Percentiles rank a stretch among this genome's conserved stretches.
phyloP scores from a whole-genome alignment of 768 basidiomycete species.

The Mycena sanguinolenta region DNA sequence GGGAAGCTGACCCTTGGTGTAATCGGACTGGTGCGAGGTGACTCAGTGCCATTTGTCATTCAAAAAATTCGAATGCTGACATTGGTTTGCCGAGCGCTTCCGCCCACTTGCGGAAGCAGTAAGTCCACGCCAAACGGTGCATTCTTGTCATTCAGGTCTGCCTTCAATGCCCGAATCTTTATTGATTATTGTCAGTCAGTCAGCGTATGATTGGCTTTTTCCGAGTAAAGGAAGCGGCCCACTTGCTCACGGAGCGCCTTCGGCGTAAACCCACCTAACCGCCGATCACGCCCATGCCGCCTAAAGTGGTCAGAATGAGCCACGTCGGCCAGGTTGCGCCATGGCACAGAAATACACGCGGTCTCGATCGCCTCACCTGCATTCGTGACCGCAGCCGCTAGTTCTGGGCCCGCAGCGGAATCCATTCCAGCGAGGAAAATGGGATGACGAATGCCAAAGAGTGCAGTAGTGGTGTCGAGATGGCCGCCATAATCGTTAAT shows the following conservation, averaged over 20 bases:
- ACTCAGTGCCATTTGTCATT: not conserved
- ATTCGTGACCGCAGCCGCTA: slow-evolving; percentile 94
- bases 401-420: slow-evolving; percentile 72
- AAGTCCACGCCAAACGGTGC: slow-evolving; percentile 94
- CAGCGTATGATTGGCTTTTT: not conserved
- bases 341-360: too few species aligned
- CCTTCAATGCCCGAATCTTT: slow-evolving; percentile 82
- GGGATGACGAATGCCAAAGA: slow-evolving; percentile 76
- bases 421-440: slow-evolving; percentile 60
- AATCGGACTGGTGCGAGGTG: slow-evolving; percentile 68
- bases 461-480: slow-evolving; percentile 57
- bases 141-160: slow-evolving; percentile 77
- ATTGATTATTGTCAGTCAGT: not conserved
- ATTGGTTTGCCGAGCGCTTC: slow-evolving; percentile 90
- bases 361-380: slow-evolving; percentile 62
- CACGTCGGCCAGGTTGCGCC: not conserved
- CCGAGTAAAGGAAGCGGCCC: slow-evolving; percentile 37
- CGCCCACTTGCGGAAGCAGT: slow-evolving; percentile 89
- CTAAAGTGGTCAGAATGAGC: not conserved
- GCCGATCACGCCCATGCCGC: slow-evolving; percentile 91
- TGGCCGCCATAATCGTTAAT: slow-evolving; percentile 52
- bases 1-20: slow-evolving; percentile 88
- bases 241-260: slow-evolving; percentile 86
- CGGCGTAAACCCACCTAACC: slow-evolving; percentile 89
- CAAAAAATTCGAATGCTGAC: slow-evolving; percentile 54